phyloP scores from a whole-genome alignment of 352 stramenopile genomes.

The Globisporangium cederbergense region DNA sequence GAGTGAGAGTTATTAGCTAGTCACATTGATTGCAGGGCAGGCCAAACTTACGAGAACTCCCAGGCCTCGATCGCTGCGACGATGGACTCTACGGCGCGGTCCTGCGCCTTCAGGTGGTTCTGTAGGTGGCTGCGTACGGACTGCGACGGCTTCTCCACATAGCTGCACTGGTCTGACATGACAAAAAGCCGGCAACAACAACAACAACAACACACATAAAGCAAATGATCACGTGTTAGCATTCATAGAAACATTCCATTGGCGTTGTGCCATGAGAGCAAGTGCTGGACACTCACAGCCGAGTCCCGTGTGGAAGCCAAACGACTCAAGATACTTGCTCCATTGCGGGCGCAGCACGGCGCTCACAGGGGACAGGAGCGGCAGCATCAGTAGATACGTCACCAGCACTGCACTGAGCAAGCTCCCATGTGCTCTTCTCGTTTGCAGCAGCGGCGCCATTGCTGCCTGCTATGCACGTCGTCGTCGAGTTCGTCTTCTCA shows the following conservation, averaged over 20 bases:
- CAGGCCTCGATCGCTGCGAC: constrained; percentile 73
- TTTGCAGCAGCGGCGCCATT: background rate
- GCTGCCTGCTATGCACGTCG: background rate
- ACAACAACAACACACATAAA: background rate
- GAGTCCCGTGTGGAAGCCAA: constrained; percentile 44
- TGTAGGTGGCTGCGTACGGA: constrained; percentile 47
- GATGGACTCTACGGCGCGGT: constrained; percentile 59
- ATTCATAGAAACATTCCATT: background rate
- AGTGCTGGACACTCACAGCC: constrained; percentile 31
- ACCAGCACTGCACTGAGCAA: background rate
- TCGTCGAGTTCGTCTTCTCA: background rate
- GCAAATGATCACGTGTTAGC: background rate
- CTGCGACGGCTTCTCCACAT: constrained; percentile 65
- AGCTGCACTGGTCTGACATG: constrained; percentile 58
- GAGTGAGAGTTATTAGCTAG: background rate
- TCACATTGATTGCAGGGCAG: background rate
- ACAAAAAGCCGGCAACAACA: background rate
- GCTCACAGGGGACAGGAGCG: background rate
- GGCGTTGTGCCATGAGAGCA: background rate
- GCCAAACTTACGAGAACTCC: constrained; percentile 67
- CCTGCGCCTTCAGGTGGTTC: constrained; percentile 59
- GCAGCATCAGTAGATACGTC: background rate
- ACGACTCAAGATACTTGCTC: constrained; percentile 32
- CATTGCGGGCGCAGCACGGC: constrained; percentile 8
- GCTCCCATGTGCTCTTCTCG: background rate